Evolutionary conservation across 2,329 filamentous ascomycete genomes (phyloP).

Genomic region (Claviceps paspali): DNA sequence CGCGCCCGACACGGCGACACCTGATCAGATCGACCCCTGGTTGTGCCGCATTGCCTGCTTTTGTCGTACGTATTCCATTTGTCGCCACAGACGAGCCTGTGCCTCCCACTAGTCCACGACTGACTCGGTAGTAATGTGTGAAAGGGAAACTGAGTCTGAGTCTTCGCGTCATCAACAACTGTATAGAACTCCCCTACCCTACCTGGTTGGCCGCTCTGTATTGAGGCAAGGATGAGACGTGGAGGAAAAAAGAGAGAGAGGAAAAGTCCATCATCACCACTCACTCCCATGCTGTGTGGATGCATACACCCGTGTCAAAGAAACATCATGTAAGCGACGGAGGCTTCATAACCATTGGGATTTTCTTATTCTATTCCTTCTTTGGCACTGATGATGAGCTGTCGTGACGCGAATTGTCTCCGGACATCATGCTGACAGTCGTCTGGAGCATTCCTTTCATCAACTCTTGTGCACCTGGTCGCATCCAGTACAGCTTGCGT

Average conservation of each 20-base stretch:
- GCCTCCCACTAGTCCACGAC: too few species aligned
- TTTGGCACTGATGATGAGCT: background rate
- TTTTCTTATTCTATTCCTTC: background rate
- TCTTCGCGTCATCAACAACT: too few species aligned
- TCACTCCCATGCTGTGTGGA: too few species aligned
- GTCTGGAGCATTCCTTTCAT: too few species aligned
- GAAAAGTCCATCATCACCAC: too few species aligned
- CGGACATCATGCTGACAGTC: too few species aligned
- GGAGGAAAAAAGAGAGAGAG: too few species aligned
- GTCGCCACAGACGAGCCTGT: too few species aligned
- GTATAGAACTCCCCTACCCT: too few species aligned
- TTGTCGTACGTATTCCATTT: background rate
- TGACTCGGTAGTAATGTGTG: background rate
- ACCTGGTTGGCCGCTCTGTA: background rate
- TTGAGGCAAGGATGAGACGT: background rate
- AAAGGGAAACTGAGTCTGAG: too few species aligned
- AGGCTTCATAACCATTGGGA: background rate
- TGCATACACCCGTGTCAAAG: background rate
- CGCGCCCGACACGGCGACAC: background rate
- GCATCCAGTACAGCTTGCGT: background rate
- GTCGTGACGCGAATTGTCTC: background rate
- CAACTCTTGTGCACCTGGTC: background rate
- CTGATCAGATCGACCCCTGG: background rate
- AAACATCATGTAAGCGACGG: background rate
- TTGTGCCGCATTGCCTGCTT: slow-evolving; percentile 1